A percentile compares a stretch with the other conserved stretches of the same genome.
Evolutionary conservation across 768 basidiomycete genomes (phyloP).

Genomic region (Mycena leptocephala): DNA sequence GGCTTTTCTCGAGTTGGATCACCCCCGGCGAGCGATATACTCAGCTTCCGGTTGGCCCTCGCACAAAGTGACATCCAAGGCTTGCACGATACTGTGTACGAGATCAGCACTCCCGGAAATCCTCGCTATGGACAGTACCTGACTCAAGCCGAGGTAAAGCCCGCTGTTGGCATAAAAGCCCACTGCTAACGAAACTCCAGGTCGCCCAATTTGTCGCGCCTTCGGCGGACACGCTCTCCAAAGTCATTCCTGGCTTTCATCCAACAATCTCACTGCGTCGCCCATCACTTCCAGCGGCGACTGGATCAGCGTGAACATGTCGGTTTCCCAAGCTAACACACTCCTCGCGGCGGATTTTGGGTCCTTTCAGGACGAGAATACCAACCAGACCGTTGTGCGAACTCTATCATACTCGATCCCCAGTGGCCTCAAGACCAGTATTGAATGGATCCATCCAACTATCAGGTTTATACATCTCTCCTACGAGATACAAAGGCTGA

Average conservation of each 20-base stretch:
- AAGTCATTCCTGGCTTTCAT: neutral
- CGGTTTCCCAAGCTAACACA: neutral
- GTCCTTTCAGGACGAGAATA: neutral
- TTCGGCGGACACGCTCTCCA: neutral
- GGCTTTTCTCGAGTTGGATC: neutral
- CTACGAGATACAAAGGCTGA: neutral
- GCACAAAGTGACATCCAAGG: neutral
- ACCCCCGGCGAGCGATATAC: neutral
- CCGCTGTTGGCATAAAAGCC: too few species aligned
- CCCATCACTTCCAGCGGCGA: neutral
- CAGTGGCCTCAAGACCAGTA: neutral
- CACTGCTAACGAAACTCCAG: neutral
- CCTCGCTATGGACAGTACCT: slow-evolving; percentile 14
- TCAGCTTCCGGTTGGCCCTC: neutral
- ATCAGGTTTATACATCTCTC: neutral
- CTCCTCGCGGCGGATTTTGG: slow-evolving; percentile 2
- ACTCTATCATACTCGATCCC: neutral
- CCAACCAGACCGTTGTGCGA: neutral
- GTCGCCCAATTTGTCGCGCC: neutral
- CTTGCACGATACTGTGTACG: neutral
- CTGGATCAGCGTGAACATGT: neutral
- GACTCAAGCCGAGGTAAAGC: neutral
- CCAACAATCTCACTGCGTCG: neutral
- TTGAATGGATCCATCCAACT: neutral
- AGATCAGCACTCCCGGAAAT: slow-evolving; percentile 2